Evolutionary conservation across 306 rosid genomes (phyloP).

Genomic region (Luffa acutangula): DNA sequence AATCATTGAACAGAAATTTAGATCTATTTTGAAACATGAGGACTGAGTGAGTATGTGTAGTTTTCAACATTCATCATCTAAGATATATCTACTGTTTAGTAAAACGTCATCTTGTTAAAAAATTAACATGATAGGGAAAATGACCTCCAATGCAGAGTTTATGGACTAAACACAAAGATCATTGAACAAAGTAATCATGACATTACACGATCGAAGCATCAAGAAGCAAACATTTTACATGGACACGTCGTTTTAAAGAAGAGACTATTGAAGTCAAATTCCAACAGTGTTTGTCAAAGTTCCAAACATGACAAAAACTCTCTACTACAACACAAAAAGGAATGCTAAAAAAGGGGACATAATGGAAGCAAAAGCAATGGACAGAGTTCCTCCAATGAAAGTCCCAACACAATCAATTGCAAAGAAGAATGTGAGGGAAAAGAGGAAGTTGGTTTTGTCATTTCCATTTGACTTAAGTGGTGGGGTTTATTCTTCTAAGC

Average conservation of each 20-base stretch:
- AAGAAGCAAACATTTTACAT: not conserved
- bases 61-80: not conserved
- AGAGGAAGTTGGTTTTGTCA: constrained; percentile 1
- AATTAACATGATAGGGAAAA: too few species aligned
- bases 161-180: not conserved
- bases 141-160: not conserved
- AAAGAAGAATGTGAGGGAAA: not conserved
- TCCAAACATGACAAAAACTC: not conserved
- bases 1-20: too few species aligned
- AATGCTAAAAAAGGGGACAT: not conserved
- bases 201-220: not conserved
- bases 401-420: constrained; percentile 3
- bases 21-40: too few species aligned
- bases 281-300: not conserved
- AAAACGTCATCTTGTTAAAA: too few species aligned
- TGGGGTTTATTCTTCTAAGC: constrained; percentile 4
- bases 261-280: constrained; percentile 2
- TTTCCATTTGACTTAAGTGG: constrained; percentile 8
- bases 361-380: constrained; percentile 9
- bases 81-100: too few species aligned
- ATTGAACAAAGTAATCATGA: not conserved
- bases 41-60: not conserved
- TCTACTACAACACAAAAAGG: not conserved
- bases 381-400: not conserved
- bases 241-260: not conserved